phyloP scores from a whole-genome alignment of 208 protist species.

The Histomonas meleagridis region DNA sequence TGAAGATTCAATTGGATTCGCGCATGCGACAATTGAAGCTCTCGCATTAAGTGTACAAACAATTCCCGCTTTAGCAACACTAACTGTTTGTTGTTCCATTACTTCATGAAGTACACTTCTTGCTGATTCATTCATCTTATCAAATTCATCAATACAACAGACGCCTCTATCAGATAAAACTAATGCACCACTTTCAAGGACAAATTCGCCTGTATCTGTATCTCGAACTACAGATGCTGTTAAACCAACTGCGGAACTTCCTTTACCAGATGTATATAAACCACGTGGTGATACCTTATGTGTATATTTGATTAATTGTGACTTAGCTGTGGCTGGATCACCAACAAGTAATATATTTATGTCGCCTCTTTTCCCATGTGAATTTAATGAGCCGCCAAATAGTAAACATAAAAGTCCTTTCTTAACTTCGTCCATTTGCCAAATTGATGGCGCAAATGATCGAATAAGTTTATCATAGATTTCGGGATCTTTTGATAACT shows the following conservation, averaged over 20 bases:
- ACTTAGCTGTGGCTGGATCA: conserved; percentile 97
- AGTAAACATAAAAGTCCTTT: conserved; percentile 89
- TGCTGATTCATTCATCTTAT: conserved; percentile 96
- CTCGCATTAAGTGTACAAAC: conserved; percentile 73
- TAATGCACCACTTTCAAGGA: conserved; percentile 89
- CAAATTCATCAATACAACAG: conserved; percentile 99
- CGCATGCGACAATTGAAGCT: conserved; percentile 92
- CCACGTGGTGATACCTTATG: conserved; percentile 87
- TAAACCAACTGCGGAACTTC: conserved; percentile 88
- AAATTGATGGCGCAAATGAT: conserved; percentile 88
- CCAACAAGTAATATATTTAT: conserved; percentile 95
- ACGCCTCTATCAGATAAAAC: conserved; percentile 90
- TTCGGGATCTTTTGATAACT: conserved; percentile 58
- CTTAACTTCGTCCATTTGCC: conserved; percentile 92
- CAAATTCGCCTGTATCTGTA: conserved; percentile 81
- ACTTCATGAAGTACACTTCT: conserved; percentile 93
- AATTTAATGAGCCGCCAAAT: conserved; percentile 75
- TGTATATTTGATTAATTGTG: conserved; percentile 92
- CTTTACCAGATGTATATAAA: conserved; percentile 95
- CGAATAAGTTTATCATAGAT: conserved; percentile 80
- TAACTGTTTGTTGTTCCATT: conserved; percentile 99
- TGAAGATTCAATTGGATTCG: conserved; percentile 89
- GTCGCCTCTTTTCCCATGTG: conserved; percentile 63
- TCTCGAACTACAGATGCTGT: conserved; percentile 92
- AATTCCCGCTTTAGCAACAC: conserved; percentile 99